Base-by-base conservation (phyloP, 352 stramenopile species). In the Globisporangium viniferum region DNA sequence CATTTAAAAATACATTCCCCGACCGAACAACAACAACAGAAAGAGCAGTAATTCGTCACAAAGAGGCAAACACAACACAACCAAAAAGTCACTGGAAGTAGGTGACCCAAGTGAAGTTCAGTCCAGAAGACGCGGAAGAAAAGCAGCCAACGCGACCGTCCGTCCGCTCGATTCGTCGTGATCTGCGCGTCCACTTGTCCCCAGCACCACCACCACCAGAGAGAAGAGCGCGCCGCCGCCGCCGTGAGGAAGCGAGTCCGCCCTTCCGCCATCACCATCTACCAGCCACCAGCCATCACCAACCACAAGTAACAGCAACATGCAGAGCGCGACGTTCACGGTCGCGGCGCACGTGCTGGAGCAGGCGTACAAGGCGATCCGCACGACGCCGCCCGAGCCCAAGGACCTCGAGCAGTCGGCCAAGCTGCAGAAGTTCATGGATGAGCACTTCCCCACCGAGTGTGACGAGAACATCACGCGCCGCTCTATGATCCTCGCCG, bases 281-380 rank as follows among this genome's bases (percentile, higher is more conserved):
- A 15, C 22, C 33, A 55, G 29, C 22, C 53, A 33, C 24, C 24
- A 55, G 29, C 22, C 53, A 33, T 0, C 24, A 24, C 22, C 10
- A 58, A n/a, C n/a, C 18, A 20, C 41, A n/a, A 64, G 15, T 2
- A 64, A 2, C 54, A 66, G 44, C 44, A 27, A 20, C 12, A 89
- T 89, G 80, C 80, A 89, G 74, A 93, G 81, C 80, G 66, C 75
- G 67, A 78, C 81, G 62, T 89, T 92, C 62, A 80, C 73, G 6
- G 87, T 93, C 69, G 80, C 84, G 62, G 72, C 84, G 31, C 81
- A 91, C 64, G 80, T 92, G 66, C 80, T 96, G 44, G 86, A 96
- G 68, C 89, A 96, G 79, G 89, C 89, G 36, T 96, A 96, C 78
- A 94, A 94, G 78, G 84, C 89, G 60, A 96, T 96, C 73, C 89